Conservation (phyloP, 257 asterid genomes). For the Fraxinus quadrangulata region DNA sequence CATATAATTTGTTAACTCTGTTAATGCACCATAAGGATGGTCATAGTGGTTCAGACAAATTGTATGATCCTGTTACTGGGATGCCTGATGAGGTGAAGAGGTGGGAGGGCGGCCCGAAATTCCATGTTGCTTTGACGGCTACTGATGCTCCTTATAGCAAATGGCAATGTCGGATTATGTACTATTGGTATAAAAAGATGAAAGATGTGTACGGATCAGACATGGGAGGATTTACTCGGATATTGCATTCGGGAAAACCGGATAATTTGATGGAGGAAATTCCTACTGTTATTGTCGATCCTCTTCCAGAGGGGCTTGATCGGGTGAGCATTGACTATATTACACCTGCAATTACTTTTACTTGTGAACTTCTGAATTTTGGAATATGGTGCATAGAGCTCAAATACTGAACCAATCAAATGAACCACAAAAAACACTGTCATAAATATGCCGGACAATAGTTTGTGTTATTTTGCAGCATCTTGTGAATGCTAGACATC, state of each 20-base stretch:
- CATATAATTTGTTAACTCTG: conserved; percentile 75
- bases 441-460: neutral
- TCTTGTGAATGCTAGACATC: neutral
- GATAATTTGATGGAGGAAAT: conserved; percentile 95
- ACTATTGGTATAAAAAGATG: conserved; percentile 91
- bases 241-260: conserved; percentile 84
- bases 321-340: conserved; percentile 56
- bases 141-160: conserved; percentile 85
- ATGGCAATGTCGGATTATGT: conserved; percentile 97
- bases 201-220: conserved; percentile 75
- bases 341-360: conserved; percentile 11
- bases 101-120: conserved; percentile 45
- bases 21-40: conserved; percentile 52
- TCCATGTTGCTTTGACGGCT: conserved; percentile 86
- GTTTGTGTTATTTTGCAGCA: neutral
- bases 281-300: conserved; percentile 83
- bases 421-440: neutral
- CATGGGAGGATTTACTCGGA: conserved; percentile 95
- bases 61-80: conserved; percentile 52
- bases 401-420: neutral
- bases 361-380: conserved; percentile 8
- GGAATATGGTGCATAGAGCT: neutral
- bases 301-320: conserved; percentile 91
- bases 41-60: conserved; percentile 36
- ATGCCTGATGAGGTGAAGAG: conserved; percentile 41